Base-by-base conservation (phyloP, 2,329 filamentous ascomycete genomes). In the Diplodia scrobiculata region DNA sequence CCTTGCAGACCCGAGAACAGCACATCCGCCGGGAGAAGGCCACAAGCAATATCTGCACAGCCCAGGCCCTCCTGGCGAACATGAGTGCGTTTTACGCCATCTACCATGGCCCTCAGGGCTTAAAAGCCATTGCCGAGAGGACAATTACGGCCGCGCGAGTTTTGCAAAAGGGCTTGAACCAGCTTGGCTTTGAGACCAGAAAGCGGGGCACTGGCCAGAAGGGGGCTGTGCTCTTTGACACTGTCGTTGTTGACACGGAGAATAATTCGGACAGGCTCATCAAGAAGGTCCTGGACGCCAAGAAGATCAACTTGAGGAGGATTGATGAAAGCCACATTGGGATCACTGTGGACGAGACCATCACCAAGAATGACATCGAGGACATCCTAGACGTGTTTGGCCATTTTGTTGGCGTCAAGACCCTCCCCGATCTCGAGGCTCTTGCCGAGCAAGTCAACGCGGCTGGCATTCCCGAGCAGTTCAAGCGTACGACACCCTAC, bases 1-100 rank as follows among this genome's bases (percentile, higher is more conserved):
- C 94, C 19, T 81, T 97, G 63, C 94, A 98, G 80, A 97, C 94
- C 10, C 85, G 94, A 72, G 94, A 98, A 80, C 94, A 98, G 81
- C 94, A 98, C 77, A 97, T 98, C 76, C 87, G 94, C 70, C 87
- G 94, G 73, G 94, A 98, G 77, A 97, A 97, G 84, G 94, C 94
- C 1, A 98, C 94, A 1, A 97, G 92, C 82, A 98, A 98, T 75
- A 93, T 97, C 67, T 98, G 94, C 81, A 98, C 94, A 1, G 93
- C 94, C 1, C 94, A 98, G 79, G 94, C 94, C 9, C 82, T 98
- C 29, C 83, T 97, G 62, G 94, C 94, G 45, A 98, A 98, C 78
- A 97, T 97, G 91, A 94, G 88, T 71, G 92, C 93, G 65, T 89
- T 97, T 81, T 98, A 97, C 75, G 93, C 92, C 63, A 84, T 97